Evolutionary conservation across 2,329 filamentous ascomycete genomes (phyloP).

Genomic region (Colletotrichum cereale): DNA sequence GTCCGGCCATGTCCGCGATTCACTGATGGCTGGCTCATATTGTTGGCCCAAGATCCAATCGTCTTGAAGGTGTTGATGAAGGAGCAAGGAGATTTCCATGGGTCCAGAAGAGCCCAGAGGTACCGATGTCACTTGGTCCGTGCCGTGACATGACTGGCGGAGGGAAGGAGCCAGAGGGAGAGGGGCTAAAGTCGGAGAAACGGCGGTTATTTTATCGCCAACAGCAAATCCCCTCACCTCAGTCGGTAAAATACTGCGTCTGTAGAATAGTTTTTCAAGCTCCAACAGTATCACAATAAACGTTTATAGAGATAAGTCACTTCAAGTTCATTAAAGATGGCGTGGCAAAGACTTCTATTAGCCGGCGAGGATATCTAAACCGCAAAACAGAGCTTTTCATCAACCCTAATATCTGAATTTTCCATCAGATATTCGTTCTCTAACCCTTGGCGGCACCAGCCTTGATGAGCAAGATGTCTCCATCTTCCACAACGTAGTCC

Average conservation of each 20-base stretch:
- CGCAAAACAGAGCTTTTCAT: slow-evolving; percentile 41
- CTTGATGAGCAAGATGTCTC: slow-evolving; percentile 89
- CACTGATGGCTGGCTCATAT: slow-evolving; percentile 29
- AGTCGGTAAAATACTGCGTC: neutral
- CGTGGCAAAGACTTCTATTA: slow-evolving; percentile 33
- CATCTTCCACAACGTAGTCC: slow-evolving; percentile 91
- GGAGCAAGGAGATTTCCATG: neutral
- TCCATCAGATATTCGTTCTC: slow-evolving; percentile 42
- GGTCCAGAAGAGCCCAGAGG: neutral
- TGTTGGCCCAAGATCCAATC: neutral
- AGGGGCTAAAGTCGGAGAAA: neutral
- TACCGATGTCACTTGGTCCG: slow-evolving; percentile 10
- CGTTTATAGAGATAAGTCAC: neutral
- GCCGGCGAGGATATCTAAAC: slow-evolving; percentile 39
- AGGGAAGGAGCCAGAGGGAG: too few relatives aligned
- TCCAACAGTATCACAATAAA: neutral
- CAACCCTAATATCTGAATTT: slow-evolving; percentile 38
- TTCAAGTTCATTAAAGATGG: neutral
- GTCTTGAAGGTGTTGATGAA: slow-evolving; percentile 3
- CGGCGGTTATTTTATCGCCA: neutral
- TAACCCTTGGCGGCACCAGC: slow-evolving; percentile 83
- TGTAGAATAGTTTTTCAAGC: neutral
- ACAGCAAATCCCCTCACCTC: neutral
- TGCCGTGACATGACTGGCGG: neutral
- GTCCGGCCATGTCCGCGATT: slow-evolving; percentile 37